Evolutionary conservation across 371 early-diverging fungal species (phyloP), one percentile per base, ranked within the genome.

Genomic region (Mortierella sp.): DNA sequence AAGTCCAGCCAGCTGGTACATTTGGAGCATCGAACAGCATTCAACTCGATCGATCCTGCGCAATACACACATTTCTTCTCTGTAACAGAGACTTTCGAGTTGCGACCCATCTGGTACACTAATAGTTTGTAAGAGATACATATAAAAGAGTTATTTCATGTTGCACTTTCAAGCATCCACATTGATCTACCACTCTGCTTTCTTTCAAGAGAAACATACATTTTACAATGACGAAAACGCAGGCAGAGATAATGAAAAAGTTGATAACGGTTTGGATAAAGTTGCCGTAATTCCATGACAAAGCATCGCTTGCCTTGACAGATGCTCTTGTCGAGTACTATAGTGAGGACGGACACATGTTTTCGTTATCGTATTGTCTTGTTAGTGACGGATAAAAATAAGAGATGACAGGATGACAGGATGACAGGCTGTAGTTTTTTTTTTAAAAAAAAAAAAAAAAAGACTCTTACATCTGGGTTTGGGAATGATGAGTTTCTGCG

Each of bases 181-280:
- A 43, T 43, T 16, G 43, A 43, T 43, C 1, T 51, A 8, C 51
- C 1, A 51, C 6, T 51, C 45, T 8, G 28, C 12, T 28, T 8
- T 20, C 5, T n/a, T 47, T 16, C 39, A 39, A 45, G 2, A 12
- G 0, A 10, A 22, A 35, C 69, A 24, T 73, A 70, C 78, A 24
- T 58, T 73, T 78, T 61, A 79, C 75, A 39, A 83, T 62, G 54
- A 83, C 35, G 47, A 75, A 83, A 51, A 76, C 75, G 18, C 79
- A 73, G 22, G 73, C 73, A 22, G 73, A 69, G 32, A 70, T 75
- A 54, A 78, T 76, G 71, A 68, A 73, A 58, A 79, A 75, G 72
- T 79, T 79, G 67, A 79, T 71, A n/a, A 79, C 72, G 4, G 77
- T 79, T 60, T 79, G 80, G 39, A 79, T 57, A 43, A 79, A 79